Evolutionary conservation across 2,329 filamentous ascomycete species (phyloP), one percentile per base, ranked within the genome.

Genomic region (Cytospora leucostoma): DNA sequence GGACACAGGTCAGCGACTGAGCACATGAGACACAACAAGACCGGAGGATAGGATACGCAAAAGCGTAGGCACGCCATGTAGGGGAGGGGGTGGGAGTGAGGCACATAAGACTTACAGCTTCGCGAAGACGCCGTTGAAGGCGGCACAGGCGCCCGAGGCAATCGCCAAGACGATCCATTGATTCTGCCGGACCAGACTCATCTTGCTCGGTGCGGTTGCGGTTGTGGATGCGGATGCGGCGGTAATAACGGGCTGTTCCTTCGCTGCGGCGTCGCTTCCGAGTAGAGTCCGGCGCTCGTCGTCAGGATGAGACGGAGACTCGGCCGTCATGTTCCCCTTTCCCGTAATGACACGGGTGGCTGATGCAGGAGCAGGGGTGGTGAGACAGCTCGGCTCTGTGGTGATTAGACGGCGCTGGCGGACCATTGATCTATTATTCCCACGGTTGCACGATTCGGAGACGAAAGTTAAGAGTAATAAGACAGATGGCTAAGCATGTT

Each of bases 111-210:
- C 44, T 47, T 77, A 91, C 88, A 95, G 78, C 76, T 94, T 95
- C 0, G 91, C 91, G 78, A 94, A 93, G 6, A 91, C 88, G 64
- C 91, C 91, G 70, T 95, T 95, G 69, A 91, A 88, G 27, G 91
- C 90, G 37, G 91, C 91, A 71, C 90, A 93, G 59, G 84, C 87
- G 66, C 91, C 91, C 71, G 89, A 92, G 56, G 88, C 85, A 50
- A 93, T 74, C 50, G 91, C 89, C 66, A 90, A 83, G 57, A 88
- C 77, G 66, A 94, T 82, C 87, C 87, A 90, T 67, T 83, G 81
- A 61, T 76, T 77, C 52, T 70, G 67, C 32, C 64, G 66, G 13
- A 65, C 63, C 74, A 73, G 75, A 47, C 27, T 66, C 70, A 66
- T 73, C 67, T 67, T 52, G 37, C 55, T 52, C 61, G 34, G 33